Base-by-base conservation (phyloP, 2,329 filamentous ascomycete species). In the Penicillium palitans region DNA sequence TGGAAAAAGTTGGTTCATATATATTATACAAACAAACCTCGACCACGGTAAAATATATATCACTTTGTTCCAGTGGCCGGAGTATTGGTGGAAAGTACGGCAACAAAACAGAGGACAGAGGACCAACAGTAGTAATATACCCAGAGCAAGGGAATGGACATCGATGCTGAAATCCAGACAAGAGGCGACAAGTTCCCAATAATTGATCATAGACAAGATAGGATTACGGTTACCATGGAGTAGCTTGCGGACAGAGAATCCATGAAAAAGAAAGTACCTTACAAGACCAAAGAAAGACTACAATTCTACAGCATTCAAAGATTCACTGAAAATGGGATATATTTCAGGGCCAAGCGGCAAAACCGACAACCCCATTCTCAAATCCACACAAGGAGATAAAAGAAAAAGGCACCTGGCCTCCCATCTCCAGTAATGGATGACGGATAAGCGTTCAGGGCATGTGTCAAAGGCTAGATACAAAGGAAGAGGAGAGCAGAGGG, bases 381-480 rank as follows among this genome's bases (percentile, higher is more conserved):
- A 48, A 57, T 57, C 60, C 64, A 65, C 59, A 64, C 45, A 64
- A 52, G 60, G 60, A 64, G 12, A 54, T 54, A 41, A 58, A 55
- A 54, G 52, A 63, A 55, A 59, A 63, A 53, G 55, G 51, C 51
- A 42, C 57, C 46, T 48, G 39, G 50, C 42, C 37, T 39, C 39
- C 42, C 37, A n/a, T 51, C 39, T 40, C 55, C 42, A 15, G 9
- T 33, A 27, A 45, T 44, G 24, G 35, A 24, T n/a, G 29, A 57
- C 53, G 52, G 47, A 31, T 19, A 42, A 35, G 41, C 42, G 25
- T 42, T 1, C 37, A 48, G 50, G 27, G 50, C 42, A 48, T 33
- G 44, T 48, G 42, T 57, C 50, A 57, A 57, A 40, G 57, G 51
- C 61, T 67, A 68, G 60, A 52, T 66, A 68, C 66, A 67, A 42